These are phyloP conservation scores for Furculomyces boomerangus DNA, from an alignment of 371 early-diverging fungal genomes.

Conservation along the genomic window DNA sequence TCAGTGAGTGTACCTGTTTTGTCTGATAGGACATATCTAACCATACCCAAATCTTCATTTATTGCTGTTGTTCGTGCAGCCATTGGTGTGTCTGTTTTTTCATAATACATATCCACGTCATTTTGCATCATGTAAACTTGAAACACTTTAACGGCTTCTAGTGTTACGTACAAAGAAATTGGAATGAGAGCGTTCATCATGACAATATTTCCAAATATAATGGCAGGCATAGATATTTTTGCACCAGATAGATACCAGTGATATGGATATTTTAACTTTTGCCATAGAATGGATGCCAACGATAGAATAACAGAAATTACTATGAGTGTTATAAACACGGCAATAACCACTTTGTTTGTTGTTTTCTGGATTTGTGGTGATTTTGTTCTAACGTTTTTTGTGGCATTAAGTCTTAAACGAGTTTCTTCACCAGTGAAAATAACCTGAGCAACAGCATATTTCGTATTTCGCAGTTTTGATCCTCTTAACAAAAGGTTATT, in stretches of 20 bases:
- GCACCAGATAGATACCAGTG: slow-evolving; percentile 19
- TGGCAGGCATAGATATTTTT: slow-evolving; percentile 17
- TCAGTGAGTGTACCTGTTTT: slow-evolving; percentile 96
- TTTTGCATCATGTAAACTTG: slow-evolving; percentile 59
- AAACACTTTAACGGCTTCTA: slow-evolving; percentile 31
- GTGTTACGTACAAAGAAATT: slow-evolving; percentile 38
- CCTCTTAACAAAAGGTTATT: slow-evolving; percentile 42
- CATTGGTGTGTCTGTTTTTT: slow-evolving; percentile 46
- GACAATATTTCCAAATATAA: slow-evolving; percentile 49
- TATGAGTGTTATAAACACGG: slow-evolving; percentile 38
- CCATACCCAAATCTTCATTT: slow-evolving; percentile 84
- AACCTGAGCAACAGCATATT: slow-evolving; percentile 49
- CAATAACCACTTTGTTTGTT: slow-evolving; percentile 43
- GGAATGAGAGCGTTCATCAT: slow-evolving; percentile 71
- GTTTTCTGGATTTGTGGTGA: slow-evolving; percentile 39
- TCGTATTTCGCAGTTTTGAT: slow-evolving; percentile 59
- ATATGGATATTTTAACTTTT: slow-evolving; percentile 4
- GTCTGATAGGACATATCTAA: slow-evolving; percentile 90
- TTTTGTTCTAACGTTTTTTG: slow-evolving; percentile 43
- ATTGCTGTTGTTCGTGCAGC: slow-evolving; percentile 62
- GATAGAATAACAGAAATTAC: slow-evolving; percentile 28
- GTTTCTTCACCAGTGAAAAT: slow-evolving; percentile 74
- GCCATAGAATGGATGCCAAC: slow-evolving; percentile 24
- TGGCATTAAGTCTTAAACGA: slow-evolving; percentile 55
- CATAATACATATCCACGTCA: slow-evolving; percentile 57